These are phyloP conservation scores for Coniochaeta pulveracea DNA, from an alignment of 2,329 filamentous ascomycete genomes.

Conservation along the genomic window DNA sequence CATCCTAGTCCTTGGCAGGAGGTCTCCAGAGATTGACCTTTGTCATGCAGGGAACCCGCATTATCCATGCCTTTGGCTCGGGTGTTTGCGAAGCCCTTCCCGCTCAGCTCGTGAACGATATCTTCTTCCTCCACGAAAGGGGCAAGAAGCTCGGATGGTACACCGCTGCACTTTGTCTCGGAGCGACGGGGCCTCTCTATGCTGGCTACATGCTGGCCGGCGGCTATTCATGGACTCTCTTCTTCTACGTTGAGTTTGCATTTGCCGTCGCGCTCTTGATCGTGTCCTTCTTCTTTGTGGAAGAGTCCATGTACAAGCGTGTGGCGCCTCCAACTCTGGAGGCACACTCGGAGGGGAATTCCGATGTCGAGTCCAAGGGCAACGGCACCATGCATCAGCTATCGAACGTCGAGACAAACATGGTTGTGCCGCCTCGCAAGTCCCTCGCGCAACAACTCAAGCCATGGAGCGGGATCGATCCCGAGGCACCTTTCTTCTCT, in stretches of 20 bases:
- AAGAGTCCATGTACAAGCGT: slow-evolving; percentile 12
- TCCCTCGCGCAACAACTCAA: slow-evolving; percentile 27
- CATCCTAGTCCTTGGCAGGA: neutral
- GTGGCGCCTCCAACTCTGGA: neutral
- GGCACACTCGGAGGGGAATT: slow-evolving; percentile 4
- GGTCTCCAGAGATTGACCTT: neutral
- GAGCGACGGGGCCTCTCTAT: slow-evolving; percentile 39
- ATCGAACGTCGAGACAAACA: slow-evolving; percentile 1
- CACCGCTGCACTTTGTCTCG: slow-evolving; percentile 43
- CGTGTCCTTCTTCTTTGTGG: slow-evolving; percentile 13
- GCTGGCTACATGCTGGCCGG: slow-evolving; percentile 47
- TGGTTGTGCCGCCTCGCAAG: slow-evolving; percentile 21
- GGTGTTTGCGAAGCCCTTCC: slow-evolving; percentile 26
- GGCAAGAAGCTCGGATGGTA: slow-evolving; percentile 44
- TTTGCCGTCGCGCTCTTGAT: slow-evolving; percentile 22
- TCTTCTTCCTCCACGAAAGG: slow-evolving; percentile 28
- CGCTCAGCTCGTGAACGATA: slow-evolving; percentile 26
- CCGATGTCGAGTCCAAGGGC: neutral
- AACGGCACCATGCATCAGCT: neutral
- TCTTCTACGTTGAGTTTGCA: slow-evolving; percentile 46
- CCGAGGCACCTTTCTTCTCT: slow-evolving; percentile 27
- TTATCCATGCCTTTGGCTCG: slow-evolving; percentile 23
- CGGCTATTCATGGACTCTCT: slow-evolving; percentile 45
- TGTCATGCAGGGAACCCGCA: slow-evolving; percentile 10
- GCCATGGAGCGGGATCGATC: slow-evolving; percentile 25